Conservation (phyloP, 495 filamentous ascomycete genomes). For the Sabuloglossum arenarium region DNA sequence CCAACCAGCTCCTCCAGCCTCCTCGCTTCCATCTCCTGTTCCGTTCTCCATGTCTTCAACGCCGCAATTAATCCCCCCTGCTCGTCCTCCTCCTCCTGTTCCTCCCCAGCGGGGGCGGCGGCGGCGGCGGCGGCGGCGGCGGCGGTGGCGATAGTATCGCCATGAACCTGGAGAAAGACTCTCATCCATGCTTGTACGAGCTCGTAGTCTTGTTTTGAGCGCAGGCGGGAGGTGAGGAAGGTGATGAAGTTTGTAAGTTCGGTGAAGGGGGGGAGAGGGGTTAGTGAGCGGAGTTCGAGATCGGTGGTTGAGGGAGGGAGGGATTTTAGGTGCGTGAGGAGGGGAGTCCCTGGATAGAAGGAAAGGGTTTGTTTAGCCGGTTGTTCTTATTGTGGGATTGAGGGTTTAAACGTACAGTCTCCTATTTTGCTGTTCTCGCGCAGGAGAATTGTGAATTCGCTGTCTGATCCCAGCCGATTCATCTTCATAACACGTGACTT, state of each 20-base stretch:
- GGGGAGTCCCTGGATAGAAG: conserved; percentile 11
- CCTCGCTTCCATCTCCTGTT: conserved; percentile 43
- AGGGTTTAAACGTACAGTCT: conserved; percentile 24
- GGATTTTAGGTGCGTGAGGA: conserved; percentile 56
- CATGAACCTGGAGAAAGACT: conserved; percentile 66
- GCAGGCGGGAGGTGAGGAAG: conserved; percentile 49
- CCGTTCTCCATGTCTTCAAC: conserved; percentile 40
- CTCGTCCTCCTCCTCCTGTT: conserved; percentile 5
- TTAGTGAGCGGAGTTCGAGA: conserved; percentile 67
- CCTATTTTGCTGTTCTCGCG: conserved; percentile 22
- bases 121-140: too few relatives aligned
- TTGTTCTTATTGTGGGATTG: neutral
- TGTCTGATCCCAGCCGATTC: conserved; percentile 14
- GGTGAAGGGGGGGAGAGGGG: conserved; percentile 16
- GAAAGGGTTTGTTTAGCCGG: too few relatives aligned
- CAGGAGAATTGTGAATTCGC: conserved; percentile 40
- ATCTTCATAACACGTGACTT: conserved; percentile 32
- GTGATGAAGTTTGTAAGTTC: conserved; percentile 47
- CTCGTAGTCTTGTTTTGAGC: conserved; percentile 60
- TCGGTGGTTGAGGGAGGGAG: conserved; percentile 68
- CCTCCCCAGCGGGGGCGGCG: too few relatives aligned
- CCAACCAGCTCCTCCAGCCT: conserved; percentile 60
- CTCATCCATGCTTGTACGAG: conserved; percentile 92
- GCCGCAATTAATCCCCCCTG: conserved; percentile 20
- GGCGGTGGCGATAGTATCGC: conserved; percentile 18